Evolutionary conservation across 129 eudicot species (phyloP).

Genomic region (Oenanthe sinensis): DNA sequence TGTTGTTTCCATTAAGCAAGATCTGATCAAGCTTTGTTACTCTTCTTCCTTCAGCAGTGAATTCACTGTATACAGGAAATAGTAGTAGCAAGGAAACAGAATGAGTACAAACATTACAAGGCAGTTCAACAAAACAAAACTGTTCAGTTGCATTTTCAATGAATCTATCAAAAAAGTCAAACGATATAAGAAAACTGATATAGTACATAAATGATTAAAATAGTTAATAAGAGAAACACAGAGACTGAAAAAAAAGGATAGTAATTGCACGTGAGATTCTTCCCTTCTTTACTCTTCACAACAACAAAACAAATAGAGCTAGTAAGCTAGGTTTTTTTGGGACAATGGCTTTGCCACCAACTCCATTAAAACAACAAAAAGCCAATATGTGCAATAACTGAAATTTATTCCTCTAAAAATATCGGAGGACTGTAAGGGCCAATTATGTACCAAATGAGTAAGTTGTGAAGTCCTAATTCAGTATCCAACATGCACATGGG

Average conservation of each 20-base stretch:
- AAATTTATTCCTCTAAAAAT: background rate
- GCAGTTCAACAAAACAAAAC: background rate
- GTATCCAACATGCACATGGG: no score
- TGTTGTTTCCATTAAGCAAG: constrained; percentile 85
- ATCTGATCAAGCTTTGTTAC: constrained; percentile 87
- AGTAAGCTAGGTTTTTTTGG: background rate
- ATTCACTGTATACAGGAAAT: constrained; percentile 45
- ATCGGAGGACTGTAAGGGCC: background rate
- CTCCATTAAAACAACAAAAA: background rate
- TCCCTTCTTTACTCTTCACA: background rate
- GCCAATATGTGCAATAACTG: background rate
- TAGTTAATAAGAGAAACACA: background rate
- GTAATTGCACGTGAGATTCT: background rate
- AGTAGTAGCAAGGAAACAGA: background rate
- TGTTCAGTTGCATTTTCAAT: background rate
- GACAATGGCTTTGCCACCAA: background rate
- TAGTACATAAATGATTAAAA: background rate
- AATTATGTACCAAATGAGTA: background rate
- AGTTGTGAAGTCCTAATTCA: background rate
- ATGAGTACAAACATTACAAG: background rate
- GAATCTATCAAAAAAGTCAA: background rate
- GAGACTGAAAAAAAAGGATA: background rate
- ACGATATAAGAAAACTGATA: background rate
- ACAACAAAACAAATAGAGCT: background rate
- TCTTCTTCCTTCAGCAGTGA: constrained; percentile 83